phyloP scores from a whole-genome alignment of 768 basidiomycete species.

The Lactarius sp. region DNA sequence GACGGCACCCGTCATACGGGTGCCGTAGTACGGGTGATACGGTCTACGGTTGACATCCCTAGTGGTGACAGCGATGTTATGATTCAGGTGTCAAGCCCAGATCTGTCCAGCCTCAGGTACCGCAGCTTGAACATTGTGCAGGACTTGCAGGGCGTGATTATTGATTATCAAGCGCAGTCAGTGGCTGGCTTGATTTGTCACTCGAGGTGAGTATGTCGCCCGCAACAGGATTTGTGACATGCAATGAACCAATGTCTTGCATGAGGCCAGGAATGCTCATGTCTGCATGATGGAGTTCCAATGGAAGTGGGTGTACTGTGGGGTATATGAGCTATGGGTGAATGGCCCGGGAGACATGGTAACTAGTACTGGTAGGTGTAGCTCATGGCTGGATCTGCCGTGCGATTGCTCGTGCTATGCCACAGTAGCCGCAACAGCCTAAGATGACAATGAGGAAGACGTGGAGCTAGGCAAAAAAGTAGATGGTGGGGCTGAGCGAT shows the following conservation, averaged over 20 bases:
- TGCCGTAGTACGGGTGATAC: no score
- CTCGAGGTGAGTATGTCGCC: conserved; percentile 39
- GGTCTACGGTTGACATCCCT: no score
- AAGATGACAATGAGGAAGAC: neutral
- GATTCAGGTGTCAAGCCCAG: conserved; percentile 33
- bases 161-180: conserved; percentile 26
- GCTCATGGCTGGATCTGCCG: neutral
- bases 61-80: conserved; percentile 1
- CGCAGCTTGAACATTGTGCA: conserved; percentile 29
- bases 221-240: conserved; percentile 45
- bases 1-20: no score
- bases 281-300: conserved; percentile 26
- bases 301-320: conserved; percentile 27
- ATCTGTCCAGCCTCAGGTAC: conserved; percentile 34
- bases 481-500: no score
- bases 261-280: conserved; percentile 32
- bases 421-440: neutral
- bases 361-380: conserved; percentile 1
- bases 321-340: conserved; percentile 9
- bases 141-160: conserved; percentile 24
- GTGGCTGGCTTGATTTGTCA: conserved; percentile 31
- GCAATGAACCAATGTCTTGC: conserved; percentile 40
- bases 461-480: neutral
- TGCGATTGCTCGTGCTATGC: conserved; percentile 13
- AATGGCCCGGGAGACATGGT: neutral